A percentile compares a stretch with the other conserved stretches of the same genome.
phyloP scores from a whole-genome alignment of 139 green algal genomes.

The Haematococcus lacustris region DNA sequence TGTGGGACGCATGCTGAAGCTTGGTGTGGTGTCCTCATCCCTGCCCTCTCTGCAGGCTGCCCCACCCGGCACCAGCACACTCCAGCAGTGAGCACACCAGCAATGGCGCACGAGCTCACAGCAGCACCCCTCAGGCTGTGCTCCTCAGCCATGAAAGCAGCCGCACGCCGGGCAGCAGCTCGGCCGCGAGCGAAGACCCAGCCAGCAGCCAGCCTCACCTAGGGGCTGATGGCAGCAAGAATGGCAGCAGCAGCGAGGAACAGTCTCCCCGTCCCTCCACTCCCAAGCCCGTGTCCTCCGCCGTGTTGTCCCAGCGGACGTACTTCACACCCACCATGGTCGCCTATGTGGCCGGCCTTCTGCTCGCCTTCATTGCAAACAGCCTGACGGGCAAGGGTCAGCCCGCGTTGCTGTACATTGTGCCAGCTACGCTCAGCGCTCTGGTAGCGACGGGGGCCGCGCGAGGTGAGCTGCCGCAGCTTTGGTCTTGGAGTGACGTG shows the following conservation, averaged over 20 bases:
- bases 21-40: no score
- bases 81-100: no score
- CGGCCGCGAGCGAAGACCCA: no score
- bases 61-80: no score
- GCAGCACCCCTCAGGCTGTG: no score
- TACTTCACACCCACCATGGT: conserved; percentile 66
- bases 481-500: conserved; percentile 63
- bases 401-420: conserved; percentile 15
- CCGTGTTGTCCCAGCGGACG: conserved; percentile 56
- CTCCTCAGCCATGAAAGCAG: no score
- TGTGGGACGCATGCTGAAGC: no score
- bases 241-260: conserved; percentile 7
- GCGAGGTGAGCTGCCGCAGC: conserved; percentile 36
- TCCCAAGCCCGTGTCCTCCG: conserved; percentile 31
- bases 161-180: no score
- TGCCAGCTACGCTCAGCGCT: conserved; percentile 19
- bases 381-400: conserved; percentile 66
- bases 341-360: conserved; percentile 67
- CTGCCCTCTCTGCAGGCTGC: no score
- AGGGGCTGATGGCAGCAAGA: not conserved
- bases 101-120: no score
- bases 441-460: conserved; percentile 31
- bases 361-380: conserved; percentile 74
- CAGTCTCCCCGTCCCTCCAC: not conserved
- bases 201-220: not conserved